Conservation (phyloP, 1,139 yeast genomes). For the Nadsonia starkeyi-henricii region DNA sequence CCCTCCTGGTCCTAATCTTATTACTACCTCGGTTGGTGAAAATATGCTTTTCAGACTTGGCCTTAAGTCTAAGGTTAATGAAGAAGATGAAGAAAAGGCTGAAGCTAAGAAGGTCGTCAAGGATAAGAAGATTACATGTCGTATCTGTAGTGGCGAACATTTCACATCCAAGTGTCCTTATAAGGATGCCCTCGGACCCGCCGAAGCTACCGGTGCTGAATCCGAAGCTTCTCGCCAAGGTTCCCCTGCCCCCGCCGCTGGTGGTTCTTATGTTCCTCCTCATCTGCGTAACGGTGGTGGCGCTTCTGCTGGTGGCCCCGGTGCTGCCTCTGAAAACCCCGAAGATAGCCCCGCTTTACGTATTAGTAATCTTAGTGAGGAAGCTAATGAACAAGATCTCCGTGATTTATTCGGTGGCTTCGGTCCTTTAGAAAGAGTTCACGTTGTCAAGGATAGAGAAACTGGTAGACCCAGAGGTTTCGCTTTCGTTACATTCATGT, state of each 20-base stretch:
- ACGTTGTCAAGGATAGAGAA: slow-evolving; percentile 79
- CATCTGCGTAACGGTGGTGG: slow-evolving; percentile 52
- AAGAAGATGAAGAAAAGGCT: slow-evolving; percentile 27
- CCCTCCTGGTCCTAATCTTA: slow-evolving; percentile 79
- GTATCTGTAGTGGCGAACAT: slow-evolving; percentile 90
- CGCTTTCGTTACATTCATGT: slow-evolving; percentile 83
- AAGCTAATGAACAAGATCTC: slow-evolving; percentile 72
- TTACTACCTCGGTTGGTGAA: slow-evolving; percentile 77
- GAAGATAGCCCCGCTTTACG: slow-evolving; percentile 85
- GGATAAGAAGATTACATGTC: slow-evolving; percentile 49
- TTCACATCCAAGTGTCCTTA: slow-evolving; percentile 93
- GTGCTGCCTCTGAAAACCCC: slow-evolving; percentile 29
- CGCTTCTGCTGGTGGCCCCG: slow-evolving; percentile 28
- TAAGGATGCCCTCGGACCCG: slow-evolving; percentile 70
- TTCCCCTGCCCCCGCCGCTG: slow-evolving; percentile 23
- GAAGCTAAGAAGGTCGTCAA: slow-evolving; percentile 52
- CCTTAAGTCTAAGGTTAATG: slow-evolving; percentile 17
- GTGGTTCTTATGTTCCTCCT: slow-evolving; percentile 63
- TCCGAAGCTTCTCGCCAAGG: slow-evolving; percentile 25
- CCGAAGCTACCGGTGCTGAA: slow-evolving; percentile 27
- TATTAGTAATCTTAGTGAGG: slow-evolving; percentile 80
- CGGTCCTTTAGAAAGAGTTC: slow-evolving; percentile 63
- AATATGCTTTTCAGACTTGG: slow-evolving; percentile 35
- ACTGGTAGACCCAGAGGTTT: slow-evolving; percentile 93
- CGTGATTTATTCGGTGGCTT: slow-evolving; percentile 56